Evolutionary conservation across 192 early-diverging fungal genomes (phyloP).

Genomic region (Backusella mclennaniae): DNA sequence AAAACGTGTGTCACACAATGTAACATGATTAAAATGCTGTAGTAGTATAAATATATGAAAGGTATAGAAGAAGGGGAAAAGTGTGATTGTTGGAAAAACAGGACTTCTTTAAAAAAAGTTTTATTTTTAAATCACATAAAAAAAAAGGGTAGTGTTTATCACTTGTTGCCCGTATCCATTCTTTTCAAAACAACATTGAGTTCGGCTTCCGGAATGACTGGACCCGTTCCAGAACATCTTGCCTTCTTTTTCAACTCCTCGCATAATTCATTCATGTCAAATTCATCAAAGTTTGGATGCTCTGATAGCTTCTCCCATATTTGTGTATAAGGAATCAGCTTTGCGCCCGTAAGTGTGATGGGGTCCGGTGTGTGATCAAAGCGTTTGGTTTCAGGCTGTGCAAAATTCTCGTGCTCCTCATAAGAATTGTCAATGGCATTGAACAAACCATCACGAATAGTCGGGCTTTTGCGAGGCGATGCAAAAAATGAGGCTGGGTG

Average conservation of each 20-base stretch:
- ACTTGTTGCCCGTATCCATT: neutral
- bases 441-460: neutral
- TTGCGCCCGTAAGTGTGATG: constrained; percentile 11
- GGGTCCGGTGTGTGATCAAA: constrained; percentile 21
- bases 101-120: neutral
- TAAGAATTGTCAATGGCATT: neutral
- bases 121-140: neutral
- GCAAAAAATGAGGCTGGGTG: neutral
- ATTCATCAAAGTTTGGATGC: constrained; percentile 58
- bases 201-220: constrained; percentile 51
- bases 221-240: constrained; percentile 56
- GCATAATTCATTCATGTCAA: constrained; percentile 50
- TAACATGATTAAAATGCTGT: no score
- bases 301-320: constrained; percentile 57
- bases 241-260: constrained; percentile 51
- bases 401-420: neutral
- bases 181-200: constrained; percentile 15
- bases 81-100: no score
- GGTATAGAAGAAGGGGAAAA: no score
- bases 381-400: constrained; percentile 4
- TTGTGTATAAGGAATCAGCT: constrained; percentile 41
- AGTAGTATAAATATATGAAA: no score
- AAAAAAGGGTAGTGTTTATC: no score
- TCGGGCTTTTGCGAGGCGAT: neutral
- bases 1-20: no score